Conservation (phyloP, 2,329 filamentous ascomycete genomes). For the Trichophyton rubrum region DNA sequence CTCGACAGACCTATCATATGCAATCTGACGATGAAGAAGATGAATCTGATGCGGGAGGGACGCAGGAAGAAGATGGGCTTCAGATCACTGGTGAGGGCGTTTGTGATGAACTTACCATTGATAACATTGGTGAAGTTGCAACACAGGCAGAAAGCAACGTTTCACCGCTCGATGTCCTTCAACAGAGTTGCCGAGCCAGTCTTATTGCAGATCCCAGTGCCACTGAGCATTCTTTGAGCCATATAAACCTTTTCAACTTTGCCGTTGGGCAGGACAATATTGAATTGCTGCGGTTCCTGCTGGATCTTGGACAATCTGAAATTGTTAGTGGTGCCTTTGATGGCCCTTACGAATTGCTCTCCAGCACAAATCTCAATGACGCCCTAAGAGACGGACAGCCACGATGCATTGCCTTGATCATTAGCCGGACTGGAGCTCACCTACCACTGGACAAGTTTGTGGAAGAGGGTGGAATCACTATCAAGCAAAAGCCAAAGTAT, state of each 20-base stretch:
- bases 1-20: conserved; percentile 22
- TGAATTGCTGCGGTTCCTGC: conserved; percentile 42
- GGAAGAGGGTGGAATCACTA: conserved; percentile 46
- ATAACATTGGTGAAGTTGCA: conserved; percentile 58
- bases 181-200: conserved; percentile 25
- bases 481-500: conserved; percentile 37
- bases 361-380: conserved; percentile 21
- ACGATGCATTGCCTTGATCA: neutral
- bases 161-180: conserved; percentile 44
- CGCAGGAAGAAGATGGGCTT: neutral
- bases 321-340: conserved; percentile 6
- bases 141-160: conserved; percentile 54
- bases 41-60: neutral
- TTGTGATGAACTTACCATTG: conserved; percentile 43
- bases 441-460: conserved; percentile 56
- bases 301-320: conserved; percentile 37
- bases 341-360: neutral
- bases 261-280: conserved; percentile 44
- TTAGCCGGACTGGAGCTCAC: conserved; percentile 44
- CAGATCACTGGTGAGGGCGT: neutral
- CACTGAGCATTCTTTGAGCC: neutral
- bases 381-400: conserved; percentile 32
- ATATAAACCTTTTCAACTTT: conserved; percentile 19
- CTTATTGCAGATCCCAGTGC: conserved; percentile 13
- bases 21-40: neutral